These are phyloP conservation scores for Diaporthe eres DNA, from an alignment of 2,329 filamentous ascomycete genomes.

Conservation along the genomic window DNA sequence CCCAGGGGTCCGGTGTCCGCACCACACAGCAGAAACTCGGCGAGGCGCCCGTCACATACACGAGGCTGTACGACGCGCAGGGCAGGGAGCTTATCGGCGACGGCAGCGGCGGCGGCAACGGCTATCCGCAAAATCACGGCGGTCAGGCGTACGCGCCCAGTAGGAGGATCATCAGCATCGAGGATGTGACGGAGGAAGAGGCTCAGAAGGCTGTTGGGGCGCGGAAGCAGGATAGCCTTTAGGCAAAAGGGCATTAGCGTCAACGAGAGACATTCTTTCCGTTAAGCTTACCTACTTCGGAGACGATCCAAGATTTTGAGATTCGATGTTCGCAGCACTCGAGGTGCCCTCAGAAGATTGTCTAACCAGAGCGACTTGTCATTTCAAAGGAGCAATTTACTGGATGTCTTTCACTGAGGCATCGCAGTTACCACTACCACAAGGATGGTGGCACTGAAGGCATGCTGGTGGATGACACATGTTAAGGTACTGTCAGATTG, in stretches of 20 bases:
- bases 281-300: background rate
- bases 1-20: conserved; percentile 37
- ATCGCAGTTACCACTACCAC: background rate
- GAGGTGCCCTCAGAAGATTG: background rate
- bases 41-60: conserved; percentile 33
- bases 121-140: background rate
- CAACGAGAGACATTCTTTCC: background rate
- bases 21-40: conserved; percentile 38
- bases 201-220: conserved; percentile 7
- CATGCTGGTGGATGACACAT: no score
- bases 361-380: background rate
- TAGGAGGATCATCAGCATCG: conserved; percentile 41
- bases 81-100: conserved; percentile 36
- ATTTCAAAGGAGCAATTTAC: background rate
- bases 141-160: background rate
- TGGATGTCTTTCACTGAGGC: background rate
- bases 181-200: conserved; percentile 41
- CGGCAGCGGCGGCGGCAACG: background rate
- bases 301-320: background rate
- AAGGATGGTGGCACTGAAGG: no score
- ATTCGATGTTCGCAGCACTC: no score
- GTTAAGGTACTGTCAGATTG: background rate
- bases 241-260: background rate
- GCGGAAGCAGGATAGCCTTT: background rate
- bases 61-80: conserved; percentile 34